Evolutionary conservation across 2,329 filamentous ascomycete genomes (phyloP), one percentile per base, ranked within the genome.

Genomic region (Chaetomium sp.): DNA sequence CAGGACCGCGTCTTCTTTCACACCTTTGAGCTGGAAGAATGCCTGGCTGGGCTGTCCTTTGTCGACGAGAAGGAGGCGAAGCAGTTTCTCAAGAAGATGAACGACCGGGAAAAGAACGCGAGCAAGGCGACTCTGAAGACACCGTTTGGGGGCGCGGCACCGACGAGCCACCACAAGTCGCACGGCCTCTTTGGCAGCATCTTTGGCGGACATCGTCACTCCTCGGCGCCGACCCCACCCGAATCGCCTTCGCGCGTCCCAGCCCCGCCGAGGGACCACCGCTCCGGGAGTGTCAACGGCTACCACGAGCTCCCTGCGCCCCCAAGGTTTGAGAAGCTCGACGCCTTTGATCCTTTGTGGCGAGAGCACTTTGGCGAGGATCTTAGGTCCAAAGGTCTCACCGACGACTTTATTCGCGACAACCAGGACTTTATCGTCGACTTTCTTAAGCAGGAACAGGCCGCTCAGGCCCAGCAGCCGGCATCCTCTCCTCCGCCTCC

Each of bases 1-100:
- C 92, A 96, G 69, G 94, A 99, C 70, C 86, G 94, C 59, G 92
- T 89, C 58, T 99, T 96, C 74, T 99, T 99, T 74, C 91, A 97
- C 73, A 91, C 89, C 5, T 99, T 99, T 69, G 94, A 99, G 74
- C 81, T 96, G 54, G 91, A 97, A 72, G 85, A 95, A 61, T 97
- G 91, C 67, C 76, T 95, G 58, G 94, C 91, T 5, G 94, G 86
- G 0, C 75, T 99, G 58, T 96, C 90, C 32, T 99, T 99, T 67
- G 85, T 87, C 59, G 94, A 97, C 71, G 94, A 97, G 76, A 97
- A 96, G 73, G 94, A 99, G 75, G 94, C 94, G 37, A 95, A 89
- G 74, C 88, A 89, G 57, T 97, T 99, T 75, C 86, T 91, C 72
- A 96, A 96, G 80, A 97, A 96, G 78, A 89, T 99, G 81, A 87